Evolutionary conservation across 768 basidiomycete species (phyloP), one percentile per base, ranked within the genome.

Genomic region (Leucocoprinus leucothites): DNA sequence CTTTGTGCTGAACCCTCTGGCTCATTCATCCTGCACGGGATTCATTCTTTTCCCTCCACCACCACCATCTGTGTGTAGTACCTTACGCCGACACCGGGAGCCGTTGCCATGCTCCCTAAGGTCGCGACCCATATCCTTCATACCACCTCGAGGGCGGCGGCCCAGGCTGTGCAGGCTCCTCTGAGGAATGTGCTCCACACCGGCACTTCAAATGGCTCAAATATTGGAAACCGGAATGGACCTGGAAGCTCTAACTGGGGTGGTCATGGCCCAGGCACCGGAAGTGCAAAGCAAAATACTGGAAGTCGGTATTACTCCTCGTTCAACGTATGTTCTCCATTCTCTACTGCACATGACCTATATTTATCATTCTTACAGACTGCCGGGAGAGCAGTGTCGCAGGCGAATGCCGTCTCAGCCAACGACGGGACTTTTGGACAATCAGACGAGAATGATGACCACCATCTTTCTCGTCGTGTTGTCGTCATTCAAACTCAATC

Each of bases 41-140:
- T n/a, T 9, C 45, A 14, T 25, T 41, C 28, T 21, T 13, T 24
- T 26, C n/a, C 3, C 51, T 34, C 19, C 28, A 24, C 21, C 42
- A 14, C 19, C 14, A 8, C 38, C 19, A 8, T n/a, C 51, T 11
- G 31, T 11, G 31, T 11, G 31, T 44, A 31, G 13, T 50, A 22
- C 6, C 52, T 46, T 21, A 22, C 43, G 8, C 31, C 43, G 28
- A 16, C 28, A 24, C 22, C 47, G 54, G 54, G 48, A 46, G 52
- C 34, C 22, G 9, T 18, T 22, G 50, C 61, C 19, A 93, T 93
- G 91, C 74, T 94, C 65, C 90, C 91, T 48, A 90, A 91, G 70
- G 85, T 89, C 72, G 85, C 88, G 26, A 86, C 84, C n/a, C 83
- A 86, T 48, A 75, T 93, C 50, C 71, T 93, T 31, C 82, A 91